Evolutionary conservation across 2,329 filamentous ascomycete species (phyloP).

Genomic region (Epichloe elymi): DNA sequence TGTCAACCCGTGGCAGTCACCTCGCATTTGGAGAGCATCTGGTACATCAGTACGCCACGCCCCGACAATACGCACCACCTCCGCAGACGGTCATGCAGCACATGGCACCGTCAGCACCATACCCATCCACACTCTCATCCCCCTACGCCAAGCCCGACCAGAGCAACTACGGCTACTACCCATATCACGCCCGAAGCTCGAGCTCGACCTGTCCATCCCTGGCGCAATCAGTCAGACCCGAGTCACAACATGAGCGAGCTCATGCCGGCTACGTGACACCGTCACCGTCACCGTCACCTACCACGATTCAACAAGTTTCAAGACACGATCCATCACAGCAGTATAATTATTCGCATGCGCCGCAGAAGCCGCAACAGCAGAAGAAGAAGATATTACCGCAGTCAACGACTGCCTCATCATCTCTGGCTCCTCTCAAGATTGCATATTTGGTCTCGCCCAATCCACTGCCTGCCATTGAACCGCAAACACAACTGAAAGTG

Average conservation of each 20-base stretch:
- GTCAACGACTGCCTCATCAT: constrained; percentile 11
- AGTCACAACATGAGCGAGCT: constrained; percentile 22
- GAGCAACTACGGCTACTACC: constrained; percentile 26
- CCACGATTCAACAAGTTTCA: constrained; percentile 14
- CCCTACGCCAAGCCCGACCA: constrained; percentile 26
- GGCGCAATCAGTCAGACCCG: constrained; percentile 17
- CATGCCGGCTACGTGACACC: constrained; percentile 25
- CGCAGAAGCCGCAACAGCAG: neutral
- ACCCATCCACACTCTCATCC: constrained; percentile 25
- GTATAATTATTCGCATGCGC: neutral
- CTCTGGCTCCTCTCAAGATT: constrained; percentile 25
- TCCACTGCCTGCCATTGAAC: constrained; percentile 20
- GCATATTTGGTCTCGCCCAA: constrained; percentile 19
- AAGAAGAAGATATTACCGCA: neutral
- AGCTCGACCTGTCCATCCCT: constrained; percentile 20
- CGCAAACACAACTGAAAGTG: constrained; percentile 15
- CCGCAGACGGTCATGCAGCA: constrained; percentile 17
- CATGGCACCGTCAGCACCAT: constrained; percentile 15
- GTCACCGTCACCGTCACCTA: constrained; percentile 23
- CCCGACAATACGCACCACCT: constrained; percentile 24
- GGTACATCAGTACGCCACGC: constrained; percentile 20
- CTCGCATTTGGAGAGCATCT: constrained; percentile 22
- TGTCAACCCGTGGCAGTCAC: constrained; percentile 15
- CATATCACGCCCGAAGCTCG: constrained; percentile 12
- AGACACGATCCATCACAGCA: constrained; percentile 16